Percentiles rank a stretch among this genome's conserved stretches.
These are phyloP conservation scores for Paraconiothyrium brasiliense DNA, from an alignment of 2,329 filamentous ascomycete genomes.

Conservation along the genomic window DNA sequence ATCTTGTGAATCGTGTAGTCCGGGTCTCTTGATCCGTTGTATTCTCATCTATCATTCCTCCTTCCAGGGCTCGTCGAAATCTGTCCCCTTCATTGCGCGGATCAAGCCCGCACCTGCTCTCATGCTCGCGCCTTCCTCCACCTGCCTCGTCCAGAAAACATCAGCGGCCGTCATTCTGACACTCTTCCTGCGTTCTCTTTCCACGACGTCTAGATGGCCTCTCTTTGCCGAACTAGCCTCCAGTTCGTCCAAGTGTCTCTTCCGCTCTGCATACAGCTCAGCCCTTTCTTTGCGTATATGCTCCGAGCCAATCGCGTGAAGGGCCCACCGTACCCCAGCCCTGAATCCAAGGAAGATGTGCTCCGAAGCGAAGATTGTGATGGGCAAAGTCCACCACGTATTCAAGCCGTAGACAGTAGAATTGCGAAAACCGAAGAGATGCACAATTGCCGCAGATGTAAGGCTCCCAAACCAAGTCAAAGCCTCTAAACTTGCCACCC, in stretches of 20 bases:
- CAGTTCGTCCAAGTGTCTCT: conserved; percentile 40
- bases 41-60: conserved; percentile 7
- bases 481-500: conserved; percentile 43
- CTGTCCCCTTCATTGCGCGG: conserved; percentile 30
- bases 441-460: conserved; percentile 44
- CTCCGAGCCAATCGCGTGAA: conserved; percentile 40
- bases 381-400: conserved; percentile 40
- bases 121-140: conserved; percentile 37
- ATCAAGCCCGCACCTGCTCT: conserved; percentile 36
- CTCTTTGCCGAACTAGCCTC: conserved; percentile 29
- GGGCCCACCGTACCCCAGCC: conserved; percentile 36
- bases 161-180: conserved; percentile 41
- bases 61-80: conserved; percentile 3
- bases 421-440: conserved; percentile 38
- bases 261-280: conserved; percentile 38
- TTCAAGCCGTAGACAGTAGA: conserved; percentile 24
- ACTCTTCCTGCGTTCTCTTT: conserved; percentile 43
- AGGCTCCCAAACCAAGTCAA: conserved; percentile 47
- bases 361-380: conserved; percentile 44
- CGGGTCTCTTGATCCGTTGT: neutral
- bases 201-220: conserved; percentile 30
- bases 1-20: neutral
- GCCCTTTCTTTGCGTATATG: conserved; percentile 39
- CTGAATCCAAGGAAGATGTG: conserved; percentile 46
- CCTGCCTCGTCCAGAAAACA: conserved; percentile 43